Evolutionary conservation across 352 stramenopile species (phyloP).

Genomic region (Albugo candida): DNA sequence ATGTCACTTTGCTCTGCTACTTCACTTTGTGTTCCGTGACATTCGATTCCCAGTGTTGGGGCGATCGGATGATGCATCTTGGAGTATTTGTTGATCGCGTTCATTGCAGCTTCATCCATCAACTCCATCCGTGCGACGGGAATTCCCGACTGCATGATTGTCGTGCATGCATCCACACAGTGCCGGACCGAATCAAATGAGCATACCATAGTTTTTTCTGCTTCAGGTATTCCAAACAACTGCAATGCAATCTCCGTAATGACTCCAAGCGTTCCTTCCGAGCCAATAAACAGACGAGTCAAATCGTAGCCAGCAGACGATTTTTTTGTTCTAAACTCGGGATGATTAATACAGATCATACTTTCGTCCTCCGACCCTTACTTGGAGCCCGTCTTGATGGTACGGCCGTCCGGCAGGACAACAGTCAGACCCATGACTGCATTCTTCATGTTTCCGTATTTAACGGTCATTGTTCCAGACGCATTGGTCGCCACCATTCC

Average conservation of each 20-base stretch:
- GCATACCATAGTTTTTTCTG: constrained; percentile 83
- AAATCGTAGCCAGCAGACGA: constrained; percentile 95
- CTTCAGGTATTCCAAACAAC: constrained; percentile 82
- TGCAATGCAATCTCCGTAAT: constrained; percentile 90
- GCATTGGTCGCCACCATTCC: constrained; percentile 89
- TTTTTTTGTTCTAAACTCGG: constrained; percentile 71
- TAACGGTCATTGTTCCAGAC: constrained; percentile 79
- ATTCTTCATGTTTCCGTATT: constrained; percentile 94
- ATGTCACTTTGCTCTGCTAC: constrained; percentile 77
- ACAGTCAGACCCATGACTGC: constrained; percentile 87
- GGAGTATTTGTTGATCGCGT: constrained; percentile 73
- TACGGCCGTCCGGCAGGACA: constrained; percentile 78
- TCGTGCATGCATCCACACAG: constrained; percentile 63
- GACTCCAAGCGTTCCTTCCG: constrained; percentile 88
- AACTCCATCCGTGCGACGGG: constrained; percentile 74
- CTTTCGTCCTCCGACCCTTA: constrained; percentile 2
- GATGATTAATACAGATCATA: neutral
- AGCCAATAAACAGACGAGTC: constrained; percentile 86
- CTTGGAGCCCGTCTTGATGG: constrained; percentile 82
- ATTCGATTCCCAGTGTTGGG: constrained; percentile 90
- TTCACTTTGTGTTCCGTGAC: constrained; percentile 63
- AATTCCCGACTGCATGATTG: constrained; percentile 77
- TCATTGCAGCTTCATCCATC: constrained; percentile 64
- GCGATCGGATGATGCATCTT: constrained; percentile 56
- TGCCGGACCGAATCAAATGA: constrained; percentile 83